Evolutionary conservation across 306 rosid genomes (phyloP), one percentile per base, ranked within the genome.

Genomic region (Quillaja saponaria): DNA sequence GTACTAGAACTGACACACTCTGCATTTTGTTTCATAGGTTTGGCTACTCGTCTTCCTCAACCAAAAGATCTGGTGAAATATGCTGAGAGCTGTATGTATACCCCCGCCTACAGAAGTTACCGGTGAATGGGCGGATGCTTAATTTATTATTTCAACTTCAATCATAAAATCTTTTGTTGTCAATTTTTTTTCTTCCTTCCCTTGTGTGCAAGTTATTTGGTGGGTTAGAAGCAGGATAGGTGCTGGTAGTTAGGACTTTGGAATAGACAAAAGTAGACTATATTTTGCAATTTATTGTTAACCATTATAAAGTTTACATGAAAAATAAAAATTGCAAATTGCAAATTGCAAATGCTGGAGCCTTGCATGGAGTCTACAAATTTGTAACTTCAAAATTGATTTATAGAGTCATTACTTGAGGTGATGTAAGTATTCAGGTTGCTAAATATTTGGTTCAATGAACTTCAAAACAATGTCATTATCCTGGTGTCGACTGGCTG

Each of bases 51-150:
- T 72, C 94, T 83, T 63, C 97, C 96, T 34, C 87, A 68, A 64
- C 99, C 99, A 0, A 84, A 80, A 55, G 95, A 92, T 81, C 77
- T 92, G 86, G 83, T 80, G 75, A 60, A 71, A 58, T 76, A 76
- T 72, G 99, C 96, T 6, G 95, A 86, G 86, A 81, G 91, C 77
- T 92, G 94, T 58, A 89, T 92, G 96, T 92, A 92, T 81, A 76
- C 81, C 52, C 96, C 99, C 2, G 10, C 68, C 58, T 92, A 92
- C 45, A 83, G 85, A 70, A 69, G 61, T 72, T 89, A 84, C 72
- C 85, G 89, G 52, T 89, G 85, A 85, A 63, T 8, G 19, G 1
- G 60, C 14, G 44, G 33, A 18, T 56, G 67, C 49, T 37, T 39
- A 58, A 33, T 18, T 18, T 34, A 21, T 34, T 48, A 56, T 31